Evolutionary conservation across 2,329 filamentous ascomycete genomes (phyloP), one percentile per base, ranked within the genome.

Genomic region (Claviceps arundinis): DNA sequence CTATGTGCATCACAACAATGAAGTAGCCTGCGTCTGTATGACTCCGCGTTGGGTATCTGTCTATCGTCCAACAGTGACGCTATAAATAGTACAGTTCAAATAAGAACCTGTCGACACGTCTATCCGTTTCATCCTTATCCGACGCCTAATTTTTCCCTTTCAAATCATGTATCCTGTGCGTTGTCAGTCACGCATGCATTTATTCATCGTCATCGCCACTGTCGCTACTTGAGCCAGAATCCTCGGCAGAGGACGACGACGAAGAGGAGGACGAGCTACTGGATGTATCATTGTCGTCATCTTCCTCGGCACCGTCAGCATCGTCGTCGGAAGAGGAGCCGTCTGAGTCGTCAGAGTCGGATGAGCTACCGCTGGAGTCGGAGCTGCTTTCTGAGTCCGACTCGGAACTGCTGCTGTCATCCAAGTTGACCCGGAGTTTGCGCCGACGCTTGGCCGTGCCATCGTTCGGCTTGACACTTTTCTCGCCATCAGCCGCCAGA

Each of bases 341-440:
- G 42, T 60, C 63, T 5, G 52, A 65, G 56, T 24, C 38, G 13
- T 70, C 68, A 0, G 68, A 70, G 7, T 70, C 70, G 1, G 64
- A 66, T 38, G 65, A 68, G 58, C 65, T 65, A 58, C 64, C 66
- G 60, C 65, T 68, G 26, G 60, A 62, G 30, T 62, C 62, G 5
- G 63, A 64, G 40, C 61, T 62, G 26, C 55, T 59, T 24, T 64
- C 60, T 4, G 59, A 61, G 30, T 58, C 57, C 0, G 64, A 67
- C 43, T 65, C 66, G 5, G 63, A 66, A 48, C 65, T 68, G 64
- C 65, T 70, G 57, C 70, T 65, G 53, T 73, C 70, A 30, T 73
- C 71, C 17, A 69, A 61, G 50, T 68, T 69, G 11, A 69, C 69
- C n/a, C 77, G 71, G 50, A 71, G 65, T 62, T 82, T 83, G 54